Base-by-base conservation (phyloP, 441 rosid species). In the Erodium trifolium region DNA sequence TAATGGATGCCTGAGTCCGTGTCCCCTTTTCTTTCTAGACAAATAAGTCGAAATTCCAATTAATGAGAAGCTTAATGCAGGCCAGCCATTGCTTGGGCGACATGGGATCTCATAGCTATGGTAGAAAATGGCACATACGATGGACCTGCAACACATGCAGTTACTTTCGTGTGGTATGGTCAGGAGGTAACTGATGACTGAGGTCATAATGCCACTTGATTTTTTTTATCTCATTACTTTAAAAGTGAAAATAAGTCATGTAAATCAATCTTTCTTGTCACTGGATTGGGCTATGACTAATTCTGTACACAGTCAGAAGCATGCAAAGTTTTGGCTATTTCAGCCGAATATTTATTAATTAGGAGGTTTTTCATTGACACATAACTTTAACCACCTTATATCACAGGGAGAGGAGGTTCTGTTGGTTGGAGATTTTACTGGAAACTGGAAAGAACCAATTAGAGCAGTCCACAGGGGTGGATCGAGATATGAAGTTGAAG, bases 21-120 rank as follows among this genome's bases (percentile, higher is more conserved):
- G 6, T 37, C 41, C 41, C 10, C 17, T 57, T 57, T 57, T 17
- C 9, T 57, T 29, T 17, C 41, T 37, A 37, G 8, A 5, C 4
- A 18, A 16, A 57, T 57, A 57, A 17, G 63, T 57, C 16, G 63
- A 57, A 8, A 14, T 57, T 11, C 17, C 11, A 41, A 59, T 65
- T 63, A 6, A 47, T 68, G 43, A 10, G 37, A 70, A 57, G 14
- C 66, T 71, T 67, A 17, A 31, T 71, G 71, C 90, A 93, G 97
- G 78, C 82, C 98, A 47, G 96, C 97, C 51, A 85, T 93, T 86
- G 97, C 94, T 70, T 93, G 98, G 96, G 98, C 94, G 68, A 91
- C 98, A 57, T 89, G 98, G 98, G 97, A 93, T 84, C 98, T 93
- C 71, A 84, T 88, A 73, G 96, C 90, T 75, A 86, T 84, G 93